Evolutionary conservation across 495 filamentous ascomycete species (phyloP), one percentile per base, ranked within the genome.

Genomic region (Aspergillus carlsbadensis): DNA sequence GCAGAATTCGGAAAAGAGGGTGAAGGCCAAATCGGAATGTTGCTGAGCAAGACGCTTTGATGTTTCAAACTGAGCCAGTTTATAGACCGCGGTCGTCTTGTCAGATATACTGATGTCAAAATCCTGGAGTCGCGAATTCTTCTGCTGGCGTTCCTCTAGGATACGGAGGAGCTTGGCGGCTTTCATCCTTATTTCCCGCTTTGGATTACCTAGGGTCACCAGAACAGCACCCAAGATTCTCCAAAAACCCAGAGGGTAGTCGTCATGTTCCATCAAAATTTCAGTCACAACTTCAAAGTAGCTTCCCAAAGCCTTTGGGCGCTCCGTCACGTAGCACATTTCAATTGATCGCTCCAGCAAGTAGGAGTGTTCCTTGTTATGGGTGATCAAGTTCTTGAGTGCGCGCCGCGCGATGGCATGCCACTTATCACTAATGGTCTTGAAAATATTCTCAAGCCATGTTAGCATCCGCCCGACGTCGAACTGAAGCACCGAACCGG

Each of bases 71-170:
- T 98, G 95, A 4, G 94, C 94, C 15, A 92, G 81, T 70, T 97
- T 98, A 70, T 97, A 98, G 2, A 98, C 93, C 1, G 94, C 94
- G 54, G 93, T 96, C 0, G 94, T 98, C 73, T 96, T 96, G 72
- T 98, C 95, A 1, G 94, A 92, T 41, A 98, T 92, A 67, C 93
- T 96, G 62, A 98, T 96, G 63, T 98, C 95, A 46, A 96, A 95
- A 68, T 98, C 95, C 65, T 96, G 92, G 31, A 98, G 84, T 62
- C 92, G 90, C 5, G 92, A 96, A 62, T 80, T 91, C 61, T 87
- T 88, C 64, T 88, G 85, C 60, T 91, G 88, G 14, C 90, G 84
- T 54, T 93, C 88, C 65, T 98, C 95, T 1, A 97, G 76, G 6
- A 84, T 85, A 26, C 91, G 81, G 20, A 98, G 79, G 13, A 98